A percentile compares a stretch with the other conserved stretches of the same genome.
phyloP scores from a whole-genome alignment of 1,139 yeast species.

The Trichomonascaceae sp. region DNA sequence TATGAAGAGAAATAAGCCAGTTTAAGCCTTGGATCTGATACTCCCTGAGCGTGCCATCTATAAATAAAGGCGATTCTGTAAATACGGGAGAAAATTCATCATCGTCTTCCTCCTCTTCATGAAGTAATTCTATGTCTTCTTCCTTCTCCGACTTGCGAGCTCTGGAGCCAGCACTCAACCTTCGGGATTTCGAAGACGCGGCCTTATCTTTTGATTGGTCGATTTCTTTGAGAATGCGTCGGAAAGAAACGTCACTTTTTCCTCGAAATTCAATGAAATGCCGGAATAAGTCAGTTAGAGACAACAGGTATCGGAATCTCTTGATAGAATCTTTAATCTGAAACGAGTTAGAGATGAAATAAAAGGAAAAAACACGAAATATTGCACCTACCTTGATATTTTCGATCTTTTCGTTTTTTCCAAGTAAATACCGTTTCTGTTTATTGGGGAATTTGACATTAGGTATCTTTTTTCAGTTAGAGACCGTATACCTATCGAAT shows the following conservation, averaged over 20 bases:
- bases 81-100: constrained; percentile 40
- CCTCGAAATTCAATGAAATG: constrained; percentile 85
- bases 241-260: constrained; percentile 66
- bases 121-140: constrained; percentile 84
- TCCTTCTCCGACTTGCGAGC: constrained; percentile 49
- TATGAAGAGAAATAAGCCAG: constrained; percentile 81
- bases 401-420: constrained; percentile 15
- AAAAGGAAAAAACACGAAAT: not conserved
- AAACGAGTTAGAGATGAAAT: constrained; percentile 9
- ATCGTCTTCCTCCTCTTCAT: constrained; percentile 59
- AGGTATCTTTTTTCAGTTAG: constrained; percentile 5
- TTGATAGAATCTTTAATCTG: constrained; percentile 36
- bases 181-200: constrained; percentile 16
- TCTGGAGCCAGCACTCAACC: constrained; percentile 24
- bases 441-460: constrained; percentile 10
- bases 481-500: not conserved
- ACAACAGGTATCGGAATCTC: constrained; percentile 74
- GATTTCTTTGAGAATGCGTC: constrained; percentile 49
- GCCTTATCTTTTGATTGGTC: constrained; percentile 37
- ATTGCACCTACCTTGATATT: constrained; percentile 13
- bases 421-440: constrained; percentile 18
- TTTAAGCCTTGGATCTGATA: constrained; percentile 88
- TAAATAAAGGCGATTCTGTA: constrained; percentile 73
- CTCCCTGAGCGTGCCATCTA: constrained; percentile 34
- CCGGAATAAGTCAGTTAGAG: constrained; percentile 79